phyloP scores from a whole-genome alignment of 2,329 filamentous ascomycete species.

The Claviceps humidiphila region DNA sequence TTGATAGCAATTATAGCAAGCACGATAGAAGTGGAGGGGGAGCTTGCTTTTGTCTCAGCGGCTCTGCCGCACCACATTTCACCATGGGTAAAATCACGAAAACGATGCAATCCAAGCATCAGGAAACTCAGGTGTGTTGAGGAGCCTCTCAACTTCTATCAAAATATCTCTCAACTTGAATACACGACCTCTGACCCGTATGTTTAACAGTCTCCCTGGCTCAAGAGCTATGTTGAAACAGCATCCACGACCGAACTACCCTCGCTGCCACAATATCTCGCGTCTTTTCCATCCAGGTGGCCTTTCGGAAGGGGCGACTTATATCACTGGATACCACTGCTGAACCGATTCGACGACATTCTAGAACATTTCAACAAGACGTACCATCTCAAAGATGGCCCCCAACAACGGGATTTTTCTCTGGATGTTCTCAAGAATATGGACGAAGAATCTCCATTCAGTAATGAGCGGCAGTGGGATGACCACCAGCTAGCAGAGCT shows the following conservation, averaged over 20 bases:
- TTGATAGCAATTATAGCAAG: conserved; percentile 27
- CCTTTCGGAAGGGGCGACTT: conserved; percentile 90
- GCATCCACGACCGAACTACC: conserved; percentile 58
- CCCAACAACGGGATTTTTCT: conserved; percentile 66
- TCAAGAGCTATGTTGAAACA: conserved; percentile 65
- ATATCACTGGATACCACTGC: conserved; percentile 92
- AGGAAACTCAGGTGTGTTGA: conserved; percentile 48
- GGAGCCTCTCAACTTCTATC: neutral
- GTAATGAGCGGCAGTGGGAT: conserved; percentile 33
- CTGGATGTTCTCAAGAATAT: conserved; percentile 50
- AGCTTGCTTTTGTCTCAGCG: conserved; percentile 34
- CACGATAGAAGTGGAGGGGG: conserved; percentile 42
- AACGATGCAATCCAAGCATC: conserved; percentile 52
- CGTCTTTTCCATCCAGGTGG: conserved; percentile 77
- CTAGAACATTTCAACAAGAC: conserved; percentile 68
- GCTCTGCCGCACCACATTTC: conserved; percentile 43
- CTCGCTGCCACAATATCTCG: conserved; percentile 63
- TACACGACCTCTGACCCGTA: neutral
- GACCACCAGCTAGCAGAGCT: conserved; percentile 37
- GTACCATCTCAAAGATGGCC: conserved; percentile 69
- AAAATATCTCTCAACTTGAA: neutral
- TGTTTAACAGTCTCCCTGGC: conserved; percentile 61
- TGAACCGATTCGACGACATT: conserved; percentile 87
- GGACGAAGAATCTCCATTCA: conserved; percentile 36
- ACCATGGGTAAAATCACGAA: conserved; percentile 59